A percentile compares a stretch with the other conserved stretches of the same genome.
Evolutionary conservation across 2,329 filamentous ascomycete species (phyloP).

Genomic region (Nemania sp.): DNA sequence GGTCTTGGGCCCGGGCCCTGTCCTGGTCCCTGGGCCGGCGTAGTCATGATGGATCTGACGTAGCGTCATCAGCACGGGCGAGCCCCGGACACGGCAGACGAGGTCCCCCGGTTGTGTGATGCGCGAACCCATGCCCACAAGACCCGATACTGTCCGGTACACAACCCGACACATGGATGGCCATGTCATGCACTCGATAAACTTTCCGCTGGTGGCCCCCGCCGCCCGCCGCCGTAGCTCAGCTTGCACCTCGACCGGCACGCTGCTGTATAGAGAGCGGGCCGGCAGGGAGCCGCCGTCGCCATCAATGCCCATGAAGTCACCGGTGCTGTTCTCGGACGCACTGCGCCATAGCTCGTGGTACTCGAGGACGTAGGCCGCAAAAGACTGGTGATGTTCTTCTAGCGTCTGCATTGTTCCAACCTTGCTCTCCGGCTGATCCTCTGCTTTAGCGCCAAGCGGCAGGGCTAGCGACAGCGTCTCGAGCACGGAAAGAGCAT

Average conservation of each 20-base stretch:
- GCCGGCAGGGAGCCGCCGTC: constrained; percentile 8
- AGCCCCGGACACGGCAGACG: constrained; percentile 20
- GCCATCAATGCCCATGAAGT: too few species aligned
- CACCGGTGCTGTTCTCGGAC: constrained; percentile 5
- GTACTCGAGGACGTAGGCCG: constrained; percentile 26
- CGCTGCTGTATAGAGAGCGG: constrained; percentile 20
- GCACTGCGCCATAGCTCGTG: constrained; percentile 15
- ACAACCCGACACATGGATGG: constrained; percentile 27
- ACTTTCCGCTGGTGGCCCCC: constrained; percentile 12
- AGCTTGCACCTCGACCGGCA: constrained; percentile 8
- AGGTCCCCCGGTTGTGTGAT: constrained; percentile 17
- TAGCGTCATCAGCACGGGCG: constrained; percentile 22
- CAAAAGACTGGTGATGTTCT: constrained; percentile 16
- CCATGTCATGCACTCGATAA: constrained; percentile 27
- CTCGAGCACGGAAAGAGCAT: constrained; percentile 19
- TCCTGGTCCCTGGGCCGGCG: not conserved
- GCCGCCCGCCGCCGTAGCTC: constrained; percentile 21
- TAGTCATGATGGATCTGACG: constrained; percentile 13
- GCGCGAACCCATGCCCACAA: constrained; percentile 28
- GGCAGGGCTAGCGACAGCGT: constrained; percentile 23
- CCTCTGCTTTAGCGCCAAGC: constrained; percentile 8
- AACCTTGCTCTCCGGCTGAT: constrained; percentile 12
- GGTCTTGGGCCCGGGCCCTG: not conserved
- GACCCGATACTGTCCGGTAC: constrained; percentile 20
- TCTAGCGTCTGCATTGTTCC: constrained; percentile 16